Conservation (phyloP, 2,329 filamentous ascomycete genomes). For the Aspergillus ochraceus region DNA sequence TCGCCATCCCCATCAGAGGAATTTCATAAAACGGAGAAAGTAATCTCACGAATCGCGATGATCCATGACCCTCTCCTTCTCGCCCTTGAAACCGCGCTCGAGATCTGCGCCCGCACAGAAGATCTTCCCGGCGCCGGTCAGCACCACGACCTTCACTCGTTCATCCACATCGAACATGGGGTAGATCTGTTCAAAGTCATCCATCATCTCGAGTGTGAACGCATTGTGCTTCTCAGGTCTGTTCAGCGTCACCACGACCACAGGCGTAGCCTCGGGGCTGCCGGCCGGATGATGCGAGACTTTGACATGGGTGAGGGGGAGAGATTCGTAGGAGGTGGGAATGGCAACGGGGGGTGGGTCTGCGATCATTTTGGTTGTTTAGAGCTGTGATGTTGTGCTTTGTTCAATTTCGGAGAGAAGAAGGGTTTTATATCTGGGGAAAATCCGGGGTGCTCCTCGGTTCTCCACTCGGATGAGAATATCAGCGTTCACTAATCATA, state of each 20-base stretch:
- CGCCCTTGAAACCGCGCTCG: constrained; percentile 48
- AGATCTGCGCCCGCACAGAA: constrained; percentile 57
- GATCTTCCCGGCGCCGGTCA: constrained; percentile 49
- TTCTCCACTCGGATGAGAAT: not conserved
- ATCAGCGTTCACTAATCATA: not conserved
- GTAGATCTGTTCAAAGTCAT: constrained; percentile 38
- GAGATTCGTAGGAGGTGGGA: constrained; percentile 32
- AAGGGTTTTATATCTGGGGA: not conserved
- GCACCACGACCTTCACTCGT: constrained; percentile 54
- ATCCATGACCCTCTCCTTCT: constrained; percentile 42
- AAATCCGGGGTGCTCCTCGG: not conserved
- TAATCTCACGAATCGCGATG: constrained; percentile 51
- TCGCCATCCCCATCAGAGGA: not conserved
- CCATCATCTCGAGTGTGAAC: constrained; percentile 52
- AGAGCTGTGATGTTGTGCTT: no score
- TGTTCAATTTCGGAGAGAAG: no score
- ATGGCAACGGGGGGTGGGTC: constrained; percentile 11
- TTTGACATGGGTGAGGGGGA: constrained; percentile 29
- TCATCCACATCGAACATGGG: constrained; percentile 52
- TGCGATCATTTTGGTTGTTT: constrained; percentile 4
- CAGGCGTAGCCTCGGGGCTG: constrained; percentile 49
- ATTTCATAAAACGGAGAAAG: not conserved
- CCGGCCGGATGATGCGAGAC: constrained; percentile 33
- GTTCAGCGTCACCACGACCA: constrained; percentile 53
- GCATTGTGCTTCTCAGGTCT: constrained; percentile 58